A percentile compares a stretch with the other conserved stretches of the same genome.
phyloP scores from a whole-genome alignment of 2,329 filamentous ascomycete species.

The Esteya vermicola region DNA sequence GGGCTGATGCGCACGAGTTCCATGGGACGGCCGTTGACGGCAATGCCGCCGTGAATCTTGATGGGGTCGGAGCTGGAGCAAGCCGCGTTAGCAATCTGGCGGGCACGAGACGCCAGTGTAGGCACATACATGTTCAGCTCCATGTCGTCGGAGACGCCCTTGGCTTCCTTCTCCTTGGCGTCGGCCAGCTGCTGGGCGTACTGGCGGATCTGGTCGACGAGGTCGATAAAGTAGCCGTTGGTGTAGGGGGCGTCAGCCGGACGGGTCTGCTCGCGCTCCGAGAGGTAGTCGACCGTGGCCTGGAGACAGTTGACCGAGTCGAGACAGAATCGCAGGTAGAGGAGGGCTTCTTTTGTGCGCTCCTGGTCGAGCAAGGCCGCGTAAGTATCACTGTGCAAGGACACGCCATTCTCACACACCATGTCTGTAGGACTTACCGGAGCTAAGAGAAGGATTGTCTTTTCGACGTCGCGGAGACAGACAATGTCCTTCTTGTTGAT shows the following conservation, averaged over 20 bases:
- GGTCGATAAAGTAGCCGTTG: slow-evolving; percentile 92
- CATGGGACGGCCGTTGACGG: slow-evolving; percentile 66
- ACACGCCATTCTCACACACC: slow-evolving; percentile 32
- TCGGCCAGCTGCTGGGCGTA: slow-evolving; percentile 77
- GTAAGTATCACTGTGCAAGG: slow-evolving; percentile 51
- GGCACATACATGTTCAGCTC: slow-evolving; percentile 43
- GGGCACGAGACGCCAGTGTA: not conserved
- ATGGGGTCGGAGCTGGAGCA: slow-evolving; percentile 48
- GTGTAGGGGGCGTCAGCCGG: slow-evolving; percentile 82
- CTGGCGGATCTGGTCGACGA: slow-evolving; percentile 82
- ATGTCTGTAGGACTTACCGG: slow-evolving; percentile 73
- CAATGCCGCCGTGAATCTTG: slow-evolving; percentile 66
- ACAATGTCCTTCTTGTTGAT: slow-evolving; percentile 77
- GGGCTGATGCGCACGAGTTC: slow-evolving; percentile 74
- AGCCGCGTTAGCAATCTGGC: not conserved
- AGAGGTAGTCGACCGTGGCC: slow-evolving; percentile 73
- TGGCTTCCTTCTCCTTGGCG: slow-evolving; percentile 47
- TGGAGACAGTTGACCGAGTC: slow-evolving; percentile 82
- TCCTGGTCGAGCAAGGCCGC: slow-evolving; percentile 65
- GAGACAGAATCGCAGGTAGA: slow-evolving; percentile 80
- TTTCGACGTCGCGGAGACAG: slow-evolving; percentile 86
- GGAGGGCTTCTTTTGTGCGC: slow-evolving; percentile 53
- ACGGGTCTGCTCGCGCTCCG: slow-evolving; percentile 73
- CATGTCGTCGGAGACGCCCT: slow-evolving; percentile 39
- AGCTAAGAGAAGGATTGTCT: slow-evolving; percentile 80